Evolutionary conservation across 495 filamentous ascomycete species (phyloP).

Genomic region (Diplogelasinospora grovesii): DNA sequence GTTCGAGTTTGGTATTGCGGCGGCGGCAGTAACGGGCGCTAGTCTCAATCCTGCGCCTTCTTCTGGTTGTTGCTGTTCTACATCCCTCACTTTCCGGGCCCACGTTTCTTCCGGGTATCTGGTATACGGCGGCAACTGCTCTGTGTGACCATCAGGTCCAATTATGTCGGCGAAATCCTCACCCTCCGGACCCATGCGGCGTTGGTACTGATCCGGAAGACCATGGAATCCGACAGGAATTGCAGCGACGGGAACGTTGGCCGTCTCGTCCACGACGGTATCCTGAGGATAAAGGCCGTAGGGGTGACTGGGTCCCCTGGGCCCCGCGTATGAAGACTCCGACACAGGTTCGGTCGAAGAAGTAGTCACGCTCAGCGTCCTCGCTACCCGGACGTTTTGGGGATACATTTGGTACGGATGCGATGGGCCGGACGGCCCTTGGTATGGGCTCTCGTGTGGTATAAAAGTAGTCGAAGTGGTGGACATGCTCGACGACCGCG

Average conservation of each 20-base stretch:
- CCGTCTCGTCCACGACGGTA: conserved; percentile 30
- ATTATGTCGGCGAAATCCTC: conserved; percentile 81
- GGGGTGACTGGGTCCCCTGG: conserved; percentile 69
- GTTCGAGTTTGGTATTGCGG: conserved; percentile 1
- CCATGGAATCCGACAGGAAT: conserved; percentile 75
- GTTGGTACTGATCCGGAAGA: conserved; percentile 54
- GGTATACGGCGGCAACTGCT: conserved; percentile 85
- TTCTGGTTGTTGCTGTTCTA: no score
- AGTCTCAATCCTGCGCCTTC: no score
- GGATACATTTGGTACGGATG: conserved; percentile 84
- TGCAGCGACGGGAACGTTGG: conserved; percentile 7
- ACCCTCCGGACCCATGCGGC: conserved; percentile 67
- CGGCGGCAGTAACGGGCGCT: not conserved
- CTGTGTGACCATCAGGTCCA: conserved; percentile 84
- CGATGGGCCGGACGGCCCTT: conserved; percentile 62
- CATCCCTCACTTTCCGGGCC: conserved; percentile 13
- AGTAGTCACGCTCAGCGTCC: conserved; percentile 59
- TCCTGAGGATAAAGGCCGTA: conserved; percentile 80
- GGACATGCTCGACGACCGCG: conserved; percentile 24
- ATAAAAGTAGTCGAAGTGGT: conserved; percentile 38
- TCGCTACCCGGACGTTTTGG: conserved; percentile 60
- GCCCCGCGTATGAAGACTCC: conserved; percentile 54
- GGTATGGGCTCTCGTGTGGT: conserved; percentile 52
- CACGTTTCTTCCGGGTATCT: conserved; percentile 23
- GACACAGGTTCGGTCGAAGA: conserved; percentile 48